Evolutionary conservation across 352 stramenopile species (phyloP).

Genomic region (Globisporangium rhizosaccharum): DNA sequence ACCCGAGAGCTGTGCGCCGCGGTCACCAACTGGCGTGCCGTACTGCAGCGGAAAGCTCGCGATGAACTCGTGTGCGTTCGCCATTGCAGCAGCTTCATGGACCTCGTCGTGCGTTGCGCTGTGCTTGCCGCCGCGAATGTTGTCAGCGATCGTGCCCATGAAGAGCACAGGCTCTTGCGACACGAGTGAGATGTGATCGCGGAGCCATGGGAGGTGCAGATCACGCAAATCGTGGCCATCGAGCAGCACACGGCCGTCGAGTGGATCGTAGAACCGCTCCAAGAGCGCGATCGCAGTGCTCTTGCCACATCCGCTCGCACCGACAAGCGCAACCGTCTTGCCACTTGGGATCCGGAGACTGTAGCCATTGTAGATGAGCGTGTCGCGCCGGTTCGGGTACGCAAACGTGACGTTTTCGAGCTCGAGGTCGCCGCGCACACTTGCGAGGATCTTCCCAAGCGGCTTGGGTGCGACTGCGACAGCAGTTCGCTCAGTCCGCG

Average conservation of each 20-base stretch:
- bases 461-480: too few relatives aligned
- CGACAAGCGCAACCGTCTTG: conserved; percentile 54
- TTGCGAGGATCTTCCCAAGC: too few relatives aligned
- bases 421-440: conserved; percentile 42
- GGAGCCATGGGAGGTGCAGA: conserved; percentile 65
- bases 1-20: conserved; percentile 86
- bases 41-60: conserved; percentile 75
- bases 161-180: conserved; percentile 63
- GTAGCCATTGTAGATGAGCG: conserved; percentile 30
- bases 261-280: conserved; percentile 56
- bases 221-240: conserved; percentile 52
- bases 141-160: conserved; percentile 10
- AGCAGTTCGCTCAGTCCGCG: not conserved
- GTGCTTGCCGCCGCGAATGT: conserved; percentile 7
- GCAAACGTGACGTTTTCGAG: conserved; percentile 76
- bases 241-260: conserved; percentile 28
- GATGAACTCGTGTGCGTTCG: conserved; percentile 49
- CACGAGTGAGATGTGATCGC: conserved; percentile 81
- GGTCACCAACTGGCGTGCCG: conserved; percentile 88
- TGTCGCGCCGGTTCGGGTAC: conserved; percentile 43
- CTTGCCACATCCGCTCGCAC: conserved; percentile 52
- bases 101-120: conserved; percentile 12
- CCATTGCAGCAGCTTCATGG: conserved; percentile 29
- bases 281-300: conserved; percentile 51
- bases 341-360: conserved; percentile 32